Evolutionary conservation across 345 rosid genomes (phyloP), one percentile per base, ranked within the genome.

Genomic region (Acer negundo): DNA sequence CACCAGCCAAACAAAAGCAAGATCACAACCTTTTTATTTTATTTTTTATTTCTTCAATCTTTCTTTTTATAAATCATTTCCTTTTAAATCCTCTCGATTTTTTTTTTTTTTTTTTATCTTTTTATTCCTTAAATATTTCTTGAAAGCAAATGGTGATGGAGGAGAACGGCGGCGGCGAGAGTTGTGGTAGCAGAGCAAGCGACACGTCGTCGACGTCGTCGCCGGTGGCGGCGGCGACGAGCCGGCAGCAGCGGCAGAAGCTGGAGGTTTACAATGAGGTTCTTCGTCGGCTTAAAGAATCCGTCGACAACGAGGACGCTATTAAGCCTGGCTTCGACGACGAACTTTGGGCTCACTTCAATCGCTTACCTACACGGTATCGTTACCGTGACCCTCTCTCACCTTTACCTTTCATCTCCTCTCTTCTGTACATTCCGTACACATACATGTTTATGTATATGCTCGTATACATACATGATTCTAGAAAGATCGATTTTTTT

Each of bases 301-400:
- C 95, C 24, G 38, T 35, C 38, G 59, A 67, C 67, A 77, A 69
- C 74, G 75, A 78, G 10, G 98, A 94, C 78, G 72, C 93, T 8
- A 82, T 82, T 85, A 87, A 55, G 23, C 90, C 95, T 44, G 87
- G 82, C 55, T 96, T 96, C 79, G 89, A 88, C 16, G 92, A 96
- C 22, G 88, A 94, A 44, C 98, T 96, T 62, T 96, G 95, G 99
- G 49, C 89, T 75, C 99, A 96, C 91, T 96, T 96, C 86, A 87
- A 77, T 68, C 97, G 98, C 55, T 97, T 96, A 59, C 98, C 99
- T 22, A 79, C 93, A 53, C 84, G 99, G 99, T 96, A 83, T 42
- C 17, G 26, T n/a, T 19, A 19, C 11, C 22, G 23, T 58, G 22
- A 4, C 7, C 7, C 19, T 51, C 56, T 53, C 63, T 59, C 10